Evolutionary conservation across 192 early-diverging fungal species (phyloP).

Genomic region (Cladochytrium replicatum): DNA sequence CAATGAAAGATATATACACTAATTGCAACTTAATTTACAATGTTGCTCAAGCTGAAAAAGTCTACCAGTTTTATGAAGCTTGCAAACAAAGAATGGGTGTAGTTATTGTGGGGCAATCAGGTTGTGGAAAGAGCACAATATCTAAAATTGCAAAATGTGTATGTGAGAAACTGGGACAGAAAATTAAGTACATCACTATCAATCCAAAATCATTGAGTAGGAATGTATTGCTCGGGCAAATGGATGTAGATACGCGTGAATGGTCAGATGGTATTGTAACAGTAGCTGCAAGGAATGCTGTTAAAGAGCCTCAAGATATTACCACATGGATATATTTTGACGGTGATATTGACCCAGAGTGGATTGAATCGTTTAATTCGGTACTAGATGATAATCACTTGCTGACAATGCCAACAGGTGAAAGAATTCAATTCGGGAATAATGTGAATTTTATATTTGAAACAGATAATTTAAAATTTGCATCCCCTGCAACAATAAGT

Average conservation of each 20-base stretch:
- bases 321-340: constrained; percentile 52
- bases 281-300: constrained; percentile 41
- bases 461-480: constrained; percentile 49
- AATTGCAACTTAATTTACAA: constrained; percentile 42
- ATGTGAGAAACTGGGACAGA: constrained; percentile 37
- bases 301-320: constrained; percentile 34
- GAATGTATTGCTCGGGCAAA: constrained; percentile 37
- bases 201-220: constrained; percentile 52
- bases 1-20: constrained; percentile 32
- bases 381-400: constrained; percentile 50
- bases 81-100: constrained; percentile 49
- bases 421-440: constrained; percentile 51
- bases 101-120: constrained; percentile 48
- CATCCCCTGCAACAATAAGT: constrained; percentile 50
- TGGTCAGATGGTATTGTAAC: constrained; percentile 53
- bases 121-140: constrained; percentile 42
- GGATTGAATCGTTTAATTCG: constrained; percentile 52
- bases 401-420: constrained; percentile 52
- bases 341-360: constrained; percentile 52
- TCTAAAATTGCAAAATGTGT: constrained; percentile 34
- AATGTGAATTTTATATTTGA: constrained; percentile 57
- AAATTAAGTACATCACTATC: constrained; percentile 26
- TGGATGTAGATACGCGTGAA: constrained; percentile 53
- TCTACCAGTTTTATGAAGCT: constrained; percentile 48
- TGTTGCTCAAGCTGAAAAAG: constrained; percentile 39